Conservation (phyloP, 257 asterid genomes). For the Ajuga chamaepitys region DNA sequence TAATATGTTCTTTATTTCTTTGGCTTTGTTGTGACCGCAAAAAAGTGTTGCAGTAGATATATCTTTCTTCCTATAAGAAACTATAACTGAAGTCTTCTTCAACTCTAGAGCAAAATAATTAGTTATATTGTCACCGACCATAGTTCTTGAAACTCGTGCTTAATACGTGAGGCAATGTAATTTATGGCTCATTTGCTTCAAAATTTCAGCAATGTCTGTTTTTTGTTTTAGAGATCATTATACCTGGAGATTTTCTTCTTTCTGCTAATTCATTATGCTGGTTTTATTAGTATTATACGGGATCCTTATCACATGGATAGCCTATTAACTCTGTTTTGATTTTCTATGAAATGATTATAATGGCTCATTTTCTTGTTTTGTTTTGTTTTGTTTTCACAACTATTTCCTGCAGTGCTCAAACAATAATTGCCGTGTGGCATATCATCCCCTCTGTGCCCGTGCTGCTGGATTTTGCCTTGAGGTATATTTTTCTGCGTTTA, state of each 20-base stretch:
- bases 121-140: neutral
- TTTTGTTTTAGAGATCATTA: neutral
- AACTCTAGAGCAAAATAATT: neutral
- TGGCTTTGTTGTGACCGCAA: neutral
- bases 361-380: slow-evolving; percentile 16
- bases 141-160: neutral
- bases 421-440: slow-evolving; percentile 72
- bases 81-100: neutral
- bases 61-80: neutral
- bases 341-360: neutral
- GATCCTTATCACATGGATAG: neutral
- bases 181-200: slow-evolving; percentile 6
- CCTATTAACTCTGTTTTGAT: neutral
- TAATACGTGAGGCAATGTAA: neutral
- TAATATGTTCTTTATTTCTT: neutral
- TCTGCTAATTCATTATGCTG: neutral
- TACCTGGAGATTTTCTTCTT: neutral
- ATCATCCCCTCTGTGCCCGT: slow-evolving; percentile 99
- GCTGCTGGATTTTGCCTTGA: slow-evolving; percentile 98
- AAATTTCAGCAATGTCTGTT: slow-evolving; percentile 5
- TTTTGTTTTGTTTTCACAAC: neutral
- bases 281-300: neutral
- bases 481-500: slow-evolving; percentile 34
- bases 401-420: slow-evolving; percentile 80
- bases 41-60: neutral